A percentile compares a stretch with the other conserved stretches of the same genome.
phyloP scores from a whole-genome alignment of 2,329 filamentous ascomycete genomes.

The Cercospora berteroae region DNA sequence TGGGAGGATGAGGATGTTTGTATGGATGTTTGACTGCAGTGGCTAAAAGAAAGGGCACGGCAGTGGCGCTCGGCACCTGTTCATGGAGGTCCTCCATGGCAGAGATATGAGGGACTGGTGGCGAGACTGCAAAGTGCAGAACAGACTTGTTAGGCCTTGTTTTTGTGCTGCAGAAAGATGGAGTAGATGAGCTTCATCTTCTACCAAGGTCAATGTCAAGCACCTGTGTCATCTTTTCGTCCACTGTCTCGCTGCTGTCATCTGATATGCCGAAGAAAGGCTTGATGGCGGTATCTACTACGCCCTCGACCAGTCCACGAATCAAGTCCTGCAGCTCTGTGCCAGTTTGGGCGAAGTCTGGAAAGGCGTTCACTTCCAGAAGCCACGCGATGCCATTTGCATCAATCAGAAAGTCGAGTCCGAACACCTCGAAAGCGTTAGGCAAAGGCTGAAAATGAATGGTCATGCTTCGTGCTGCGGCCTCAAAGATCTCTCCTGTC shows the following conservation, averaged over 20 bases:
- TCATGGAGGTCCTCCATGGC: background rate
- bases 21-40: background rate
- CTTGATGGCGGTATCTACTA: slow-evolving; percentile 65
- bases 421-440: slow-evolving; percentile 89
- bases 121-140: background rate
- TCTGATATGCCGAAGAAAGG: slow-evolving; percentile 59
- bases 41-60: background rate
- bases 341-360: slow-evolving; percentile 92
- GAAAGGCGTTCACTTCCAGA: slow-evolving; percentile 92
- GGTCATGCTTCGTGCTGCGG: slow-evolving; percentile 77
- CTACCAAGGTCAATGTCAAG: slow-evolving; percentile 49
- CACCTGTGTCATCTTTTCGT: slow-evolving; percentile 40
- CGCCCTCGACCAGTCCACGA: slow-evolving; percentile 71
- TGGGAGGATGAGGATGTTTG: too few species aligned
- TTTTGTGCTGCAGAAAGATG: background rate
- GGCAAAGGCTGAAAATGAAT: slow-evolving; percentile 88
- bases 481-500: slow-evolving; percentile 79
- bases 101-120: background rate
- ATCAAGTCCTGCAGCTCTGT: slow-evolving; percentile 69
- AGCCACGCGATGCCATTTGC: slow-evolving; percentile 64
- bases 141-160: background rate
- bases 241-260: slow-evolving; percentile 22
- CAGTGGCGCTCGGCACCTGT: too few species aligned
- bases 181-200: slow-evolving; percentile 17
- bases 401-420: slow-evolving; percentile 85